Percentiles rank a stretch among this genome's conserved stretches.
Conservation (phyloP, 2,329 filamentous ascomycete genomes). For the Hypoxylon sp. region DNA sequence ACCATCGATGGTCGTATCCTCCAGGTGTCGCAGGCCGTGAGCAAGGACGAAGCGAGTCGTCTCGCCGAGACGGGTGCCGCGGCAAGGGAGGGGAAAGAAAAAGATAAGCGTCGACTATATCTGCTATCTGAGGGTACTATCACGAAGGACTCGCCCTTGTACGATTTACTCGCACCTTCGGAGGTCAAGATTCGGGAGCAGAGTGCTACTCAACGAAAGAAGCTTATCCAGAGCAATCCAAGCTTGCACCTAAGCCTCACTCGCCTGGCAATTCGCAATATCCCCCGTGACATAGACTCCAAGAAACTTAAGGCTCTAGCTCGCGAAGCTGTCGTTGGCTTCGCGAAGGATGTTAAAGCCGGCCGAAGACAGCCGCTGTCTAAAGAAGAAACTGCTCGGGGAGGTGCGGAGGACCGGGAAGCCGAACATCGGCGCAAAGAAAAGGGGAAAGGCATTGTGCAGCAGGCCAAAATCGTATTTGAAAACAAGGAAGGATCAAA, state of each 20-base stretch:
- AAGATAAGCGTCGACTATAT: conserved; percentile 91
- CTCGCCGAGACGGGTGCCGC: conserved; percentile 79
- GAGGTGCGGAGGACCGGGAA: conserved; percentile 81
- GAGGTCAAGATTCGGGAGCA: conserved; percentile 91
- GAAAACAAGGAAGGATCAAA: conserved; percentile 89
- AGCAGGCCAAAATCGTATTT: conserved; percentile 94
- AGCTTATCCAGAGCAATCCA: conserved; percentile 90
- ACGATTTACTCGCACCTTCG: conserved; percentile 77
- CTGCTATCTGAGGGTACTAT: conserved; percentile 89
- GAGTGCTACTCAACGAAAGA: conserved; percentile 87
- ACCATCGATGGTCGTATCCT: conserved; percentile 91
- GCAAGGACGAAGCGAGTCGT: conserved; percentile 80
- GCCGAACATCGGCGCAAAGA: conserved; percentile 83
- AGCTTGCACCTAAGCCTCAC: conserved; percentile 89
- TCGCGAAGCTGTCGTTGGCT: conserved; percentile 91
- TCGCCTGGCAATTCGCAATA: conserved; percentile 89
- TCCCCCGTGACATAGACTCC: conserved; percentile 83
- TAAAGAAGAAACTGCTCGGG: conserved; percentile 87
- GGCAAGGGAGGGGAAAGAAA: conserved; percentile 72
- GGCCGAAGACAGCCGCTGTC: conserved; percentile 81
- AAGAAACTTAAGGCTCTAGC: conserved; percentile 94
- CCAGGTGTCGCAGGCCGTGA: conserved; percentile 85
- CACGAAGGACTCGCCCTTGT: conserved; percentile 79
- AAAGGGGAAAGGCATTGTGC: conserved; percentile 87
- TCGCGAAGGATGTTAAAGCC: conserved; percentile 87